A percentile compares a stretch with the other conserved stretches of the same genome.
Conservation (phyloP, 2,329 filamentous ascomycete species). For the Mariannaea sp. region DNA sequence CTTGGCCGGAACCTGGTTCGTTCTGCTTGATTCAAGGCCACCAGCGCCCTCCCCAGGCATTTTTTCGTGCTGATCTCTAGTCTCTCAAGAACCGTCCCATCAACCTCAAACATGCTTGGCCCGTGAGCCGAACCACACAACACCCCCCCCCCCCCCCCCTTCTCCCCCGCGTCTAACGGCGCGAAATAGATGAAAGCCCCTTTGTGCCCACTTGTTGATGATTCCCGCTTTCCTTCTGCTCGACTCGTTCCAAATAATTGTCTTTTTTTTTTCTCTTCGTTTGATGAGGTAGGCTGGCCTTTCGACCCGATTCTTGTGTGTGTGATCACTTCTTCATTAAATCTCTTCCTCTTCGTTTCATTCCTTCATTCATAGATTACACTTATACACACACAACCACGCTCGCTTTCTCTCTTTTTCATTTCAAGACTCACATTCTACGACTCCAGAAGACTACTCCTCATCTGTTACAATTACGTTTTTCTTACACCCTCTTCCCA, state of each 20-base stretch:
- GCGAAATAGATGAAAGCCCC: conserved; percentile 22
- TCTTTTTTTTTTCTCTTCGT: background rate
- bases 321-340: background rate
- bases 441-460: conserved; percentile 27
- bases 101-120: conserved; percentile 56
- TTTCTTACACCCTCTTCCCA: conserved; percentile 22
- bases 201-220: conserved; percentile 13
- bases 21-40: conserved; percentile 4
- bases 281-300: conserved; percentile 9
- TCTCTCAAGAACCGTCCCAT: conserved; percentile 46
- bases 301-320: conserved; percentile 3
- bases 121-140: conserved; percentile 21
- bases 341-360: background rate
- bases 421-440: conserved; percentile 27
- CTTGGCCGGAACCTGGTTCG: conserved; percentile 8
- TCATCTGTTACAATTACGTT: conserved; percentile 33
- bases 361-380: background rate
- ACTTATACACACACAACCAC: background rate
- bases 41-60: background rate
- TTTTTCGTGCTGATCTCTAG: conserved; percentile 24
- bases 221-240: background rate
- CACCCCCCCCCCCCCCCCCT: too few species aligned
- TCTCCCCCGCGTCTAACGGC: conserved; percentile 11
- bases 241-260: background rate
- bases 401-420: background rate